These are phyloP conservation scores for Heliosperma pusillum DNA, from an alignment of 148 eudicot genomes.

Conservation along the genomic window DNA sequence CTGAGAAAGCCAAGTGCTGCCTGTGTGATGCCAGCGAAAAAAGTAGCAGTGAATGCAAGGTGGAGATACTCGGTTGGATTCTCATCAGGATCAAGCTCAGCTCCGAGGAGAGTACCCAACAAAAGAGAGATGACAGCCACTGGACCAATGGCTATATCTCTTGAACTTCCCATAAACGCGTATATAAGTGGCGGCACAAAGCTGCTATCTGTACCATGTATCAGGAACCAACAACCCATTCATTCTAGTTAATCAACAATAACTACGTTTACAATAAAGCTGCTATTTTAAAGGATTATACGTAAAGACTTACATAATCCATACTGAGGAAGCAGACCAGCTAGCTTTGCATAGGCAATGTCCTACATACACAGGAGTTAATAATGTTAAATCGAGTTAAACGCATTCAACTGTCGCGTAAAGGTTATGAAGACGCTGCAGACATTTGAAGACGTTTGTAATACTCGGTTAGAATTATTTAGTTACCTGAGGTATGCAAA, in stretches of 20 bases:
- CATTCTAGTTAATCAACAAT: neutral
- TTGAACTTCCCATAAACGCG: constrained; percentile 90
- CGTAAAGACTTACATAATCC: constrained; percentile 56
- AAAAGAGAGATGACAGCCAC: constrained; percentile 91
- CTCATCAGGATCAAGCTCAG: constrained; percentile 47
- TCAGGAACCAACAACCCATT: neutral
- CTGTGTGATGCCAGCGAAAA: constrained; percentile 85
- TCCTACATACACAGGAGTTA: constrained; percentile 38
- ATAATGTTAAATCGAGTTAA: too few relatives aligned
- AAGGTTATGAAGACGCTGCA: too few relatives aligned
- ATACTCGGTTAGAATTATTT: too few relatives aligned
- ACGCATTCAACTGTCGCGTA: too few relatives aligned
- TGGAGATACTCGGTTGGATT: constrained; percentile 41
- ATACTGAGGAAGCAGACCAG: constrained; percentile 53
- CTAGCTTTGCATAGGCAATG: constrained; percentile 82
- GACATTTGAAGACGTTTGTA: too few relatives aligned
- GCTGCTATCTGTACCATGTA: constrained; percentile 50
- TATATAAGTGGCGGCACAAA: constrained; percentile 85
- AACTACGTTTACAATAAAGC: neutral
- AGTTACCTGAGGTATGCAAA: constrained; percentile 81
- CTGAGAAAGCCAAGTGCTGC: constrained; percentile 65
- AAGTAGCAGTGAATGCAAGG: constrained; percentile 86
- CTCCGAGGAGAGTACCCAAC: constrained; percentile 53
- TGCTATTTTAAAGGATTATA: too few relatives aligned
- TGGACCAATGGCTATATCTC: constrained; percentile 95